Evolutionary conservation across 192 early-diverging fungal species (phyloP).

Genomic region (Umbelopsis sp.): DNA sequence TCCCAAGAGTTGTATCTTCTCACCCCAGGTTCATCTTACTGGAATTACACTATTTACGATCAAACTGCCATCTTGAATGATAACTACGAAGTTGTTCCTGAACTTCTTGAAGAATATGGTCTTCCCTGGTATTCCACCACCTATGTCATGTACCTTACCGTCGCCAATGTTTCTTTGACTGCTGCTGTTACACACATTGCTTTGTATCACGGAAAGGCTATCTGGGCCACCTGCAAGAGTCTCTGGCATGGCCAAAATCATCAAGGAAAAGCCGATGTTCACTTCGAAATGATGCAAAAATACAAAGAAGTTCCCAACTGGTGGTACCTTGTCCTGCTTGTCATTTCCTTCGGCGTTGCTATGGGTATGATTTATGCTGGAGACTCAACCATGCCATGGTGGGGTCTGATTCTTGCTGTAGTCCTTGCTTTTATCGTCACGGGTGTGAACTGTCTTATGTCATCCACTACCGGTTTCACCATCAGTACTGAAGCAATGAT

Average conservation of each 20-base stretch:
- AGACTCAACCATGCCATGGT: not conserved
- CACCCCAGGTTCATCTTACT: conserved; percentile 33
- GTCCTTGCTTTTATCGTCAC: not conserved
- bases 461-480: not conserved
- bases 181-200: conserved; percentile 60
- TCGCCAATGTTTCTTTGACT: conserved; percentile 58
- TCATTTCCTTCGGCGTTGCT: conserved; percentile 46
- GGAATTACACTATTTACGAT: conserved; percentile 38
- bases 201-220: conserved; percentile 64
- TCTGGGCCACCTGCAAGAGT: conserved; percentile 46
- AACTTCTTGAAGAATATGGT: conserved; percentile 33
- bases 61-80: conserved; percentile 47
- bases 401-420: conserved; percentile 5
- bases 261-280: conserved; percentile 51
- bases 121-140: conserved; percentile 53
- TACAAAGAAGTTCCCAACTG: conserved; percentile 72
- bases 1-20: conserved; percentile 45
- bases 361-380: conserved; percentile 29
- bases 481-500: not conserved
- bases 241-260: conserved; percentile 28
- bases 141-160: conserved; percentile 58
- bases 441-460: not conserved
- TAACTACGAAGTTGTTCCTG: conserved; percentile 25
- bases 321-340: conserved; percentile 65
- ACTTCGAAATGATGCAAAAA: conserved; percentile 60